Evolutionary conservation across 2,329 filamentous ascomycete genomes (phyloP).

Genomic region (Hirsutella thompsonii): DNA sequence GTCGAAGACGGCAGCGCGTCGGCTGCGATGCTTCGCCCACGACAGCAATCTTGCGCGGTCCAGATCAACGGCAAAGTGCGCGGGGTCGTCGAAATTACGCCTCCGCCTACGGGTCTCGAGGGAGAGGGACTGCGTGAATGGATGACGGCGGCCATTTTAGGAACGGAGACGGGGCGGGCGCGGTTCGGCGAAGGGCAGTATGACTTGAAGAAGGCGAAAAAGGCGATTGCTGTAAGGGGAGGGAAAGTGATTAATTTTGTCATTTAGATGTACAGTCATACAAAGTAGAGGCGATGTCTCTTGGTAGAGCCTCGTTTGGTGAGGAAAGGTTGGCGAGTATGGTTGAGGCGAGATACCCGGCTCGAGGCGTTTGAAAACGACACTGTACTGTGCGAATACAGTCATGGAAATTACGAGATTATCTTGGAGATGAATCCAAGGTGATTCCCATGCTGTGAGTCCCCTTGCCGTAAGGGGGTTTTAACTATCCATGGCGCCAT

Average conservation of each 20-base stretch:
- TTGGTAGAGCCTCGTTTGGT: too few relatives aligned
- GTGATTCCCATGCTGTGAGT: too few relatives aligned
- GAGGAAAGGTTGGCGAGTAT: too few relatives aligned
- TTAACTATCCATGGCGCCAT: too few relatives aligned
- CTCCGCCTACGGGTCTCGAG: constrained; percentile 27
- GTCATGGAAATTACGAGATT: too few relatives aligned
- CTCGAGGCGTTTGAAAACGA: too few relatives aligned
- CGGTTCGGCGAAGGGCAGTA: constrained; percentile 36
- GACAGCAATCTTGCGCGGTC: constrained; percentile 47
- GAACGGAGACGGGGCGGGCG: constrained; percentile 44
- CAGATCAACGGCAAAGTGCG: constrained; percentile 72
- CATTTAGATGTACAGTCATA: constrained; percentile 20
- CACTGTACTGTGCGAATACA: too few relatives aligned
- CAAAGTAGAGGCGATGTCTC: too few relatives aligned
- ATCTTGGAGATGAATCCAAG: too few relatives aligned
- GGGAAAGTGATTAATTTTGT: constrained; percentile 69
- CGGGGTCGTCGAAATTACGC: constrained; percentile 52
- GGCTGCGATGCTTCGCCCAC: constrained; percentile 34
- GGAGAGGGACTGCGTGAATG: constrained; percentile 40
- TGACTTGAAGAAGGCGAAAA: constrained; percentile 40
- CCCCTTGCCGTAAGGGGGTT: too few relatives aligned
- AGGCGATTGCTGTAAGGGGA: constrained; percentile 51
- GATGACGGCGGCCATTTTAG: constrained; percentile 47
- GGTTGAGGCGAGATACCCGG: too few relatives aligned
- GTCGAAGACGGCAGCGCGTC: constrained; percentile 34